phyloP scores from a whole-genome alignment of 2,329 filamentous ascomycete genomes.

The Phoma sp. region DNA sequence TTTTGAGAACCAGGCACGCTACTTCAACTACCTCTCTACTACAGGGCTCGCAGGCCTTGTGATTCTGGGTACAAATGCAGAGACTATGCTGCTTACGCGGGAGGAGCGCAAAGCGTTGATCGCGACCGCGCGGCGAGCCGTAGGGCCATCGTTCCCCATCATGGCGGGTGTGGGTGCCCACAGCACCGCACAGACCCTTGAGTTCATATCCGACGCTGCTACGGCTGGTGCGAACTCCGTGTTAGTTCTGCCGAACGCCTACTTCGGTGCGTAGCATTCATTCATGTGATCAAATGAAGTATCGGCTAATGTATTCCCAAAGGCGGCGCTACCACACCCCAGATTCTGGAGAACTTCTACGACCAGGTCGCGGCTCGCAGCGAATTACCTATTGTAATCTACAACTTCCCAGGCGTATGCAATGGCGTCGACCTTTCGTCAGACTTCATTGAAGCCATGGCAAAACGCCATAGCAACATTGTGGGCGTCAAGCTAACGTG shows the following conservation, averaged over 20 bases:
- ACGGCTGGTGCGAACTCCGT: constrained; percentile 50
- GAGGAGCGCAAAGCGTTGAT: constrained; percentile 50
- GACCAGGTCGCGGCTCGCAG: constrained; percentile 61
- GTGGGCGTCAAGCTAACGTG: constrained; percentile 74
- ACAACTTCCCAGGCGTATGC: constrained; percentile 73
- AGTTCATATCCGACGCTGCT: constrained; percentile 49
- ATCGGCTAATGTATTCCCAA: background rate
- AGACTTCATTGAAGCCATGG: constrained; percentile 66
- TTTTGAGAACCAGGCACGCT: constrained; percentile 48
- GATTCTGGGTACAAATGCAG: constrained; percentile 52
- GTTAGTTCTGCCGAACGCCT: constrained; percentile 51
- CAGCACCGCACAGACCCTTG: constrained; percentile 50
- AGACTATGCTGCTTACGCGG: constrained; percentile 53
- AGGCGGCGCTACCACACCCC: constrained; percentile 42
- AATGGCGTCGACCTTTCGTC: constrained; percentile 72
- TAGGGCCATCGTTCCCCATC: constrained; percentile 49
- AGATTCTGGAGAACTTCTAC: constrained; percentile 53
- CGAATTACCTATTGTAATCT: constrained; percentile 70
- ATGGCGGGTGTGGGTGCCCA: constrained; percentile 53
- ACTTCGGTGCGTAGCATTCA: constrained; percentile 47
- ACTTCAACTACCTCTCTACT: constrained; percentile 52
- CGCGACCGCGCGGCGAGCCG: constrained; percentile 46
- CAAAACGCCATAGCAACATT: constrained; percentile 65
- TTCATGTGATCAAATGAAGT: background rate
- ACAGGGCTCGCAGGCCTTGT: constrained; percentile 53